A percentile compares a stretch with the other conserved stretches of the same genome.
These are phyloP conservation scores for Serendipita sp. DNA, from an alignment of 768 basidiomycete genomes.

Conservation along the genomic window DNA sequence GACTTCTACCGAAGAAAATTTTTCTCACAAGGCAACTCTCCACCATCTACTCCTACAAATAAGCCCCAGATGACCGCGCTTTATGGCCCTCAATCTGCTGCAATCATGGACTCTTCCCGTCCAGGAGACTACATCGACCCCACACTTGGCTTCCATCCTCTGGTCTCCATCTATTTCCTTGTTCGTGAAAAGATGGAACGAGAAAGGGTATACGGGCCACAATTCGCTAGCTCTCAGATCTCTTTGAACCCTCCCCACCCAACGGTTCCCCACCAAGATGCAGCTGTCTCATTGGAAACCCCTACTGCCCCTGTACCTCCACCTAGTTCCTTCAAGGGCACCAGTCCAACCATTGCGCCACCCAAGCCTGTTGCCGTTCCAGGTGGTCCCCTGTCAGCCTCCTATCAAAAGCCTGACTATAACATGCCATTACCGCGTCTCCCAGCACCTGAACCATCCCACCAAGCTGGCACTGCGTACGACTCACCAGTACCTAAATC, in stretches of 20 bases:
- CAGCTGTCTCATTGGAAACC: conserved; percentile 5
- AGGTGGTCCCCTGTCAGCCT: conserved; percentile 22
- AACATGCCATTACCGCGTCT: conserved; percentile 70
- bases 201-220: conserved; percentile 82
- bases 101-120: not conserved
- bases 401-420: conserved; percentile 43
- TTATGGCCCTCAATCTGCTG: conserved; percentile 4
- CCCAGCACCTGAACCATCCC: conserved; percentile 66
- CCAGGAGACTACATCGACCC: conserved; percentile 43
- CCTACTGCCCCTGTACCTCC: conserved; percentile 10
- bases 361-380: conserved; percentile 20
- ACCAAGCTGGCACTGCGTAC: conserved; percentile 72
- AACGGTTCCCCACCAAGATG: conserved; percentile 9
- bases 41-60: conserved; percentile 14
- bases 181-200: conserved; percentile 91
- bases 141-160: conserved; percentile 82
- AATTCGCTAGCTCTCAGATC: conserved; percentile 85
- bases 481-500: conserved; percentile 28
- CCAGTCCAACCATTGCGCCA: conserved; percentile 19
- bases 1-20: conserved; percentile 88
- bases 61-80: not conserved
- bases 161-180: conserved; percentile 93
- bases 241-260: conserved; percentile 28
- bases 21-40: conserved; percentile 31
- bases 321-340: not conserved